Conservation (phyloP, 441 rosid species). For the Codiaeum variegatum region DNA sequence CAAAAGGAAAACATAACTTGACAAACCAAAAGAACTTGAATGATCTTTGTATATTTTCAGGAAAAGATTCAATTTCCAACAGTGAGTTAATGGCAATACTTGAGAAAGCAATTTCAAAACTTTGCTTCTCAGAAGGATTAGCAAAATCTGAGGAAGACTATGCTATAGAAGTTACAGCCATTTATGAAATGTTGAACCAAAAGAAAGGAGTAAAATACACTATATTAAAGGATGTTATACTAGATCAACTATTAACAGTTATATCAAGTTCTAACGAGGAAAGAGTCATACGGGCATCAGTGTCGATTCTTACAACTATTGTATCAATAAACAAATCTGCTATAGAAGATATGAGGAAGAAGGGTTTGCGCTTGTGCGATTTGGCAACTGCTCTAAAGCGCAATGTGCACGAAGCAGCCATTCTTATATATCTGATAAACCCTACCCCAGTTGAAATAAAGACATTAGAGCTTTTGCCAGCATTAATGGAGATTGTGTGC, state of each 20-base stretch:
- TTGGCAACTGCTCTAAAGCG: slow-evolving; percentile 69
- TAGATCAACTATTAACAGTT: slow-evolving; percentile 65
- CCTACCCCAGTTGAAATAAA: slow-evolving; percentile 85
- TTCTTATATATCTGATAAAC: slow-evolving; percentile 68
- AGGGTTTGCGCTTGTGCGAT: slow-evolving; percentile 58
- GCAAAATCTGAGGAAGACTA: slow-evolving; percentile 56
- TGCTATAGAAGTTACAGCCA: slow-evolving; percentile 56
- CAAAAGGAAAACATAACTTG: slow-evolving; percentile 28
- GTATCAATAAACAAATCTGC: slow-evolving; percentile 53
- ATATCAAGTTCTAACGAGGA: slow-evolving; percentile 63
- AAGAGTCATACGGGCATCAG: slow-evolving; percentile 58
- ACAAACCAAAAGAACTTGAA: slow-evolving; percentile 17
- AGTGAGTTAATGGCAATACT: slow-evolving; percentile 46
- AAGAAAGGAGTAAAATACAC: slow-evolving; percentile 55
- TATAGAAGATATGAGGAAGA: slow-evolving; percentile 64
- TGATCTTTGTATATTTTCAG: slow-evolving; percentile 23
- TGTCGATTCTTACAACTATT: slow-evolving; percentile 63
- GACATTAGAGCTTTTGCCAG: slow-evolving; percentile 77
- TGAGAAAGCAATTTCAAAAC: slow-evolving; percentile 54
- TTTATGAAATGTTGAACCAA: slow-evolving; percentile 57
- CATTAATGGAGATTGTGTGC: slow-evolving; percentile 71
- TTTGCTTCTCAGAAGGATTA: slow-evolving; percentile 51
- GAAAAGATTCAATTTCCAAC: slow-evolving; percentile 30
- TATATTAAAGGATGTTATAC: slow-evolving; percentile 65
- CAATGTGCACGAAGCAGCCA: slow-evolving; percentile 85